A percentile compares a stretch with the other conserved stretches of the same genome.
phyloP scores from a whole-genome alignment of 768 basidiomycete species.

The Tremella yokohamensis region DNA sequence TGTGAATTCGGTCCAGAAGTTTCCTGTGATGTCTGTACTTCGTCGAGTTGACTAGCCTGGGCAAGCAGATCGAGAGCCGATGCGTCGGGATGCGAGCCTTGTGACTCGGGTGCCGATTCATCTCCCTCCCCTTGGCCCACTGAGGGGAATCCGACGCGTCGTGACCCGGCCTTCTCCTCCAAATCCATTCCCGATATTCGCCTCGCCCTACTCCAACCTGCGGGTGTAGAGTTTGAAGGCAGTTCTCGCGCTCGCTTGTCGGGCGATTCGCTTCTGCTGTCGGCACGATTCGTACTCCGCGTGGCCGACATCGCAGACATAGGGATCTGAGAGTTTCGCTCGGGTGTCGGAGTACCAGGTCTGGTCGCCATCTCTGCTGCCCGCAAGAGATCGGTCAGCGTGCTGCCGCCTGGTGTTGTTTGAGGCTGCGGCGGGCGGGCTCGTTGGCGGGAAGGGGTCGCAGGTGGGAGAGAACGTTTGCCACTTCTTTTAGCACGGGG shows the following conservation, averaged over 20 bases:
- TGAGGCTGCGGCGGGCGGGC: constrained; percentile 15
- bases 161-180: constrained; percentile 5
- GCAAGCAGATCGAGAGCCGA: constrained; percentile 39
- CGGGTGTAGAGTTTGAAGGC: constrained; percentile 1
- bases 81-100: constrained; percentile 1
- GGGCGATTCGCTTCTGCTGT: constrained; percentile 15
- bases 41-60: constrained; percentile 38
- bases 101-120: constrained; percentile 12
- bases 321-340: constrained; percentile 18
- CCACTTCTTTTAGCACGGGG: constrained; percentile 24
- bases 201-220: constrained; percentile 6
- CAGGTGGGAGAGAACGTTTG: constrained; percentile 23
- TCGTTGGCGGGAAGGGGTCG: constrained; percentile 24
- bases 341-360: constrained; percentile 31
- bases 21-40: constrained; percentile 15
- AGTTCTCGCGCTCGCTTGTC: not conserved
- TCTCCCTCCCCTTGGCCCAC: not conserved
- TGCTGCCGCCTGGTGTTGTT: constrained; percentile 45
- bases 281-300: constrained; percentile 20
- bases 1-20: constrained; percentile 6
- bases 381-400: constrained; percentile 39
- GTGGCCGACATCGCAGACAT: constrained; percentile 38
- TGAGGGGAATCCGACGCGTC: constrained; percentile 1
- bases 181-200: constrained; percentile 14
- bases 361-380: constrained; percentile 44